phyloP scores from a whole-genome alignment of 2,329 filamentous ascomycete species.

The Endothia cerciana region DNA sequence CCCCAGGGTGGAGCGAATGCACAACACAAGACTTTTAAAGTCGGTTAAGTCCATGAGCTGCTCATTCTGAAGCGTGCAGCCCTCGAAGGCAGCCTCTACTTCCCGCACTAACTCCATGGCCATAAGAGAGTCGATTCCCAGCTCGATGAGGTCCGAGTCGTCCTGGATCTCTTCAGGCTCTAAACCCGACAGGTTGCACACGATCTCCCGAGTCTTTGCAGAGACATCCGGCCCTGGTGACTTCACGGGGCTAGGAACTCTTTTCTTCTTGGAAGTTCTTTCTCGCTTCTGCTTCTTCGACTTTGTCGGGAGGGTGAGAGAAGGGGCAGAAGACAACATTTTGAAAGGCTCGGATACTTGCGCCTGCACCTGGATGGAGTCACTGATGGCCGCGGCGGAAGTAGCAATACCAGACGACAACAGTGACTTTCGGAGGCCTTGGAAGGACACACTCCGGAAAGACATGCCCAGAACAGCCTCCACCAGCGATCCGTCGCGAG shows the following conservation, averaged over 20 bases:
- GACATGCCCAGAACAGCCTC: conserved; percentile 42
- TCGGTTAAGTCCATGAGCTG: conserved; percentile 6
- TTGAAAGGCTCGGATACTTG: no score
- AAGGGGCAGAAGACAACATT: no score
- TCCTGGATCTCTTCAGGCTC: conserved; percentile 42
- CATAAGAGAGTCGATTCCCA: conserved; percentile 56
- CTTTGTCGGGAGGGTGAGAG: no score
- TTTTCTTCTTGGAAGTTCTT: no score
- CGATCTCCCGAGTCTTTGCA: background rate
- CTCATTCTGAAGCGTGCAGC: conserved; percentile 30
- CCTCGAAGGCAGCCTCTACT: conserved; percentile 43
- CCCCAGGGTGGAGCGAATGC: conserved; percentile 1
- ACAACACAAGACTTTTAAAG: conserved; percentile 13
- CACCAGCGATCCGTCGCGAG: conserved; percentile 34
- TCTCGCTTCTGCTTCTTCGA: background rate
- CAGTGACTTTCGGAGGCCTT: conserved; percentile 32
- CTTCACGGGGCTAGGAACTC: no score
- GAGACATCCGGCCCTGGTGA: background rate
- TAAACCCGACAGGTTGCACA: conserved; percentile 7
- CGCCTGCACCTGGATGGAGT: no score
- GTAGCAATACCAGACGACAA: no score
- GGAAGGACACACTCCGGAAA: conserved; percentile 38
- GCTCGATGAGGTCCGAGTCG: conserved; percentile 43
- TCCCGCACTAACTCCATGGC: conserved; percentile 52
- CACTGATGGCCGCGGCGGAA: no score